Evolutionary conservation across 1,139 yeast species (phyloP).

Genomic region (Keqinozyma sinolaborantium): DNA sequence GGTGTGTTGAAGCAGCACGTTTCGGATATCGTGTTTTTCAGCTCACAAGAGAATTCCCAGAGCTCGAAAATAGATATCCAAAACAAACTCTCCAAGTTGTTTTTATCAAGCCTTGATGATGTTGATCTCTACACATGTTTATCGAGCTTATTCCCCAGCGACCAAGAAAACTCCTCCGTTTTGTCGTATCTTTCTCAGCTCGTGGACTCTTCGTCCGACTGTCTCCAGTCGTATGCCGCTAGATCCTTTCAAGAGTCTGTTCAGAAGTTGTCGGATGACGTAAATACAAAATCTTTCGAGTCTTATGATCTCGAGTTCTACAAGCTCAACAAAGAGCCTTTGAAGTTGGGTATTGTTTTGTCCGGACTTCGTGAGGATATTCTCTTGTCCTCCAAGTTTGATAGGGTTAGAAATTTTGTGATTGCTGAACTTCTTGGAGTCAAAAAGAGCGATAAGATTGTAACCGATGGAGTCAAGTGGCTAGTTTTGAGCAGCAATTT

Average conservation of each 20-base stretch:
- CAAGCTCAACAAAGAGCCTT: slow-evolving; percentile 26
- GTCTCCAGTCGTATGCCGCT: slow-evolving; percentile 17
- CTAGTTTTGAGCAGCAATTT: slow-evolving; percentile 50
- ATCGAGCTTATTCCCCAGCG: not conserved
- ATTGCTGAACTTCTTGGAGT: slow-evolving; percentile 66
- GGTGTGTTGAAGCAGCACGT: slow-evolving; percentile 23
- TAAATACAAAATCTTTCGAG: slow-evolving; percentile 23
- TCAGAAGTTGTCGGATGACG: slow-evolving; percentile 23
- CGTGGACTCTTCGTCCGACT: not conserved
- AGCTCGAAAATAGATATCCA: slow-evolving; percentile 1
- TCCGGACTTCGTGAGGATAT: slow-evolving; percentile 26
- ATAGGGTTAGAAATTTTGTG: slow-evolving; percentile 55
- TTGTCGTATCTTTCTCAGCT: not conserved
- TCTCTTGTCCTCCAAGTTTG: slow-evolving; percentile 32
- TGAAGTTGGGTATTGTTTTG: slow-evolving; percentile 36
- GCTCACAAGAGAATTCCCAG: slow-evolving; percentile 1
- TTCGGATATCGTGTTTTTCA: slow-evolving; percentile 22
- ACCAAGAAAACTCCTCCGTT: not conserved
- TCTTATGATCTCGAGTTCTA: slow-evolving; percentile 24
- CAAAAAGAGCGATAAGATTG: slow-evolving; percentile 32
- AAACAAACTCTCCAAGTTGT: not conserved
- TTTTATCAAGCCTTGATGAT: not conserved
- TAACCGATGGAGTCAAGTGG: slow-evolving; percentile 40
- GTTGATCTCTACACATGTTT: not conserved
- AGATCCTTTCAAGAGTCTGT: slow-evolving; percentile 22